These are phyloP conservation scores for Eugenia klotzschiana DNA, from an alignment of 441 rosid genomes.

Conservation along the genomic window DNA sequence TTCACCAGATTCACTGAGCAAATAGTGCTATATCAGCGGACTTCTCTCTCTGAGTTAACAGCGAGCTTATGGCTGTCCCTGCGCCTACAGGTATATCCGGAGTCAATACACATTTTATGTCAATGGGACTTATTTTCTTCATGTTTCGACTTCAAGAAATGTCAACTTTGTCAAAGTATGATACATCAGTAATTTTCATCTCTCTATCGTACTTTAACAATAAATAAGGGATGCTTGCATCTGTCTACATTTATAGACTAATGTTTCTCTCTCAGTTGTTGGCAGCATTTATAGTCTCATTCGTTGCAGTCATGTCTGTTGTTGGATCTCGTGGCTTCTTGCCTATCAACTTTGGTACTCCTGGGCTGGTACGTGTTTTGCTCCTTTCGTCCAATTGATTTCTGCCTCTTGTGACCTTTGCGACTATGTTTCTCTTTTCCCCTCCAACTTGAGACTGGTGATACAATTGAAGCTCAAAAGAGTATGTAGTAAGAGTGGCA, in stretches of 20 bases:
- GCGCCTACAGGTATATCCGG: slow-evolving; percentile 74
- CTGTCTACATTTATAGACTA: neutral
- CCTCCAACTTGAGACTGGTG: neutral
- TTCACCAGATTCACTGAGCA: slow-evolving; percentile 46
- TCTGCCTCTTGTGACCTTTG: neutral
- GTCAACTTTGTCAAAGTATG: too few species aligned
- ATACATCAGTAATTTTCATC: neutral
- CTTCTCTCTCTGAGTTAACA: slow-evolving; percentile 66
- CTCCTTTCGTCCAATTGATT: neutral
- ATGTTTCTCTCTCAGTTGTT: slow-evolving; percentile 36
- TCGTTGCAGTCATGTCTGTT: slow-evolving; percentile 73
- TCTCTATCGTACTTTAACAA: neutral
- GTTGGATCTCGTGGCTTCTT: slow-evolving; percentile 56
- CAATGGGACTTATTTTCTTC: neutral
- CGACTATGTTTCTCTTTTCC: neutral
- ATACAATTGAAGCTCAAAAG: neutral
- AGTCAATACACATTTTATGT: neutral
- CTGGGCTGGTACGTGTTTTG: slow-evolving; percentile 63
- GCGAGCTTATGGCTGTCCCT: slow-evolving; percentile 96
- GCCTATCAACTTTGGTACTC: slow-evolving; percentile 72
- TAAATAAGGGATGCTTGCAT: neutral
- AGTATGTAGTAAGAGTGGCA: neutral
- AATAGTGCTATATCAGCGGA: slow-evolving; percentile 58
- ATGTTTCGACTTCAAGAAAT: neutral
- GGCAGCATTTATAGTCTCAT: slow-evolving; percentile 63